These are phyloP conservation scores for Trichoderma afroharzianum DNA, from an alignment of 2,329 filamentous ascomycete species.

Conservation along the genomic window DNA sequence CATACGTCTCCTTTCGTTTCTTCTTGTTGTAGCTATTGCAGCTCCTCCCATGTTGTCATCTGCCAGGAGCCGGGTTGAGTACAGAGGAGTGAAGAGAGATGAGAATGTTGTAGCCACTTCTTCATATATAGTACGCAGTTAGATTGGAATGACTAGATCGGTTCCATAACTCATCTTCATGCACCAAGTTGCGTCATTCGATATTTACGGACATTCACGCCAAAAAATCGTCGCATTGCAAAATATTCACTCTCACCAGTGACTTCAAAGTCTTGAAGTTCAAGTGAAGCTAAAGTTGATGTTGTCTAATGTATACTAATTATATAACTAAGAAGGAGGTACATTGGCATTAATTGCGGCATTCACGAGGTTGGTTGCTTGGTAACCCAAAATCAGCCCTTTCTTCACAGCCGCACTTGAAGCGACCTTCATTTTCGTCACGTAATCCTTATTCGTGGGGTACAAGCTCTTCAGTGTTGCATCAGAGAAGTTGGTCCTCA, in stretches of 20 bases:
- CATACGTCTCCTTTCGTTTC: neutral
- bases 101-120: too few relatives aligned
- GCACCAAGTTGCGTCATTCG: neutral
- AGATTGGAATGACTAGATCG: too few relatives aligned
- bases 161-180: neutral
- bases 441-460: neutral
- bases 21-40: neutral
- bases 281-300: neutral
- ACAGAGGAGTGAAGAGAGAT: too few relatives aligned
- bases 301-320: neutral
- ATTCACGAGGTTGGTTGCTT: neutral
- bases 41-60: neutral
- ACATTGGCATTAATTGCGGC: neutral
- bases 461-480: neutral
- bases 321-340: neutral
- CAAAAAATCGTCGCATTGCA: neutral
- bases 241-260: neutral
- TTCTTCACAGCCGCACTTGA: neutral
- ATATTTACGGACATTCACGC: neutral
- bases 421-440: neutral
- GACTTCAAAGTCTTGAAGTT: neutral
- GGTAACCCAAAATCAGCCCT: neutral
- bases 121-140: too few relatives aligned
- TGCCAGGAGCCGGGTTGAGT: neutral
- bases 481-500: neutral